These are phyloP conservation scores for Sambucus nigra DNA, from an alignment of 129 eudicot species.

Conservation along the genomic window DNA sequence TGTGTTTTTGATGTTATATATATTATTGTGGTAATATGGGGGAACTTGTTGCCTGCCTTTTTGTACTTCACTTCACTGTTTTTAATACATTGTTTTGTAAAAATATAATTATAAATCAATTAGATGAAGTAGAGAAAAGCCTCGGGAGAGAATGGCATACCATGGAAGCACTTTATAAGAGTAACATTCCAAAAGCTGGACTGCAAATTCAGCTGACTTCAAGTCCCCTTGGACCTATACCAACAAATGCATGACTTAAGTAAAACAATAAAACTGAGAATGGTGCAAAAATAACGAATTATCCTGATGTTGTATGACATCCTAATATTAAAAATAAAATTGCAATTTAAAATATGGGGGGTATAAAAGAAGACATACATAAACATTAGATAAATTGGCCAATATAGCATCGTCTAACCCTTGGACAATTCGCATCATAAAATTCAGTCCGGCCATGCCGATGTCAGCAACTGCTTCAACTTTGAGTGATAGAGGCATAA, in stretches of 20 bases:
- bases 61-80: too few relatives aligned
- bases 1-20: too few relatives aligned
- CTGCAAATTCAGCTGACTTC: conserved; percentile 26
- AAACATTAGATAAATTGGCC: conserved; percentile 44
- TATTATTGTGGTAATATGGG: too few relatives aligned
- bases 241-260: conserved; percentile 7
- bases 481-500: conserved; percentile 53
- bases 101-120: too few relatives aligned
- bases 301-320: not conserved
- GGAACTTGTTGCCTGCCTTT: too few relatives aligned
- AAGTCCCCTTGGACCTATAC: conserved; percentile 52
- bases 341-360: not conserved
- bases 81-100: too few relatives aligned
- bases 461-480: conserved; percentile 58
- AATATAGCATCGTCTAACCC: conserved; percentile 43
- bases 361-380: conserved; percentile 28
- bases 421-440: conserved; percentile 39
- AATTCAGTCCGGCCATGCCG: conserved; percentile 37
- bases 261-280: not conserved
- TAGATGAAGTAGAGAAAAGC: not conserved
- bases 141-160: conserved; percentile 28
- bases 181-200: conserved; percentile 64
- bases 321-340: not conserved
- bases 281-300: conserved; percentile 1
- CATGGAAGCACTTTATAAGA: conserved; percentile 61